Conservation (phyloP, 1,284 basidiomycete species). For the Marasmius fiardii region DNA sequence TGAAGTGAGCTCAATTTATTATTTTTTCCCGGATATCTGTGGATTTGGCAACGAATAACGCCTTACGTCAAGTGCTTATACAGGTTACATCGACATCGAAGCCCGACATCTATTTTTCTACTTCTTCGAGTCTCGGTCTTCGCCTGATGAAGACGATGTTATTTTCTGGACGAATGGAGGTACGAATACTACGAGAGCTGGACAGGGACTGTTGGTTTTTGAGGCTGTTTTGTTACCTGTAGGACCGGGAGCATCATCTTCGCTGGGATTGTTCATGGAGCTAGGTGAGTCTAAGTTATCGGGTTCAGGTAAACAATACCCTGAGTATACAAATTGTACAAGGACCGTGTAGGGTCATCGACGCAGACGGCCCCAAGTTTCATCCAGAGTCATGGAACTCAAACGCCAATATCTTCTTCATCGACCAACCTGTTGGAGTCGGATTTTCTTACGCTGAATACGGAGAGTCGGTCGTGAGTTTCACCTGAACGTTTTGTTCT, state of each 20-base stretch:
- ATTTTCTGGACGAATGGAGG: constrained; percentile 18
- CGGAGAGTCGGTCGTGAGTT: constrained; percentile 56
- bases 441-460: constrained; percentile 76
- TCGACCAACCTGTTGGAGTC: constrained; percentile 63
- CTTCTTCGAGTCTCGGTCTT: constrained; percentile 78
- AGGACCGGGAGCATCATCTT: constrained; percentile 45
- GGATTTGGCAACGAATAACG: neutral
- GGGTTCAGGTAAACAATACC: neutral
- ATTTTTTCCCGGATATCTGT: neutral
- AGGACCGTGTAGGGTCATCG: constrained; percentile 48
- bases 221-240: neutral
- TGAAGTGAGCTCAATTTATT: constrained; percentile 33
- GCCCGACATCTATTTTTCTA: constrained; percentile 81
- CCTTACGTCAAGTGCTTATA: constrained; percentile 23
- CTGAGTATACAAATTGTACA: neutral
- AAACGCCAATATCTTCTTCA: constrained; percentile 68
- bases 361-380: constrained; percentile 40
- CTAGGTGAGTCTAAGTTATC: constrained; percentile 32
- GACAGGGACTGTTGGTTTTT: neutral
- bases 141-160: constrained; percentile 14
- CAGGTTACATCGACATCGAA: constrained; percentile 65
- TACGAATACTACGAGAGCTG: no score
- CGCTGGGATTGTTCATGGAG: constrained; percentile 45
- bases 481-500: neutral
- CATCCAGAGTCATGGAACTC: constrained; percentile 67